Evolutionary conservation across 2,329 filamentous ascomycete genomes (phyloP).

Genomic region (Monosporascus ibericus): DNA sequence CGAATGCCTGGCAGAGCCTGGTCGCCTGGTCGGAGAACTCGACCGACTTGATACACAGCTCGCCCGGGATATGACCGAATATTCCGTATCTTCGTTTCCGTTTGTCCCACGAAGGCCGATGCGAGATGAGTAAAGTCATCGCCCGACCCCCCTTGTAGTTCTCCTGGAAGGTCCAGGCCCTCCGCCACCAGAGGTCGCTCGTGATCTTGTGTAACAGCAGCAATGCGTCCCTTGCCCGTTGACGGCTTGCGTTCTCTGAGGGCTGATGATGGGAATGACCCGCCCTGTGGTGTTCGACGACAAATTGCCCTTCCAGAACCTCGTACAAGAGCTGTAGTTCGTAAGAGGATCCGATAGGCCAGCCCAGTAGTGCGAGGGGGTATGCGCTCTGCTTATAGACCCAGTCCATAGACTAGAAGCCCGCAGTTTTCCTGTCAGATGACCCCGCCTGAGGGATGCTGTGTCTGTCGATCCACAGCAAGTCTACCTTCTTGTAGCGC

Average conservation of each 20-base stretch:
- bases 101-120: slow-evolving; percentile 10
- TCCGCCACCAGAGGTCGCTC: slow-evolving; percentile 21
- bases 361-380: slow-evolving; percentile 2
- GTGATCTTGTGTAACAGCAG: slow-evolving; percentile 6
- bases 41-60: slow-evolving; percentile 1
- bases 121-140: slow-evolving; percentile 23
- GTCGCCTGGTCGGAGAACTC: neutral
- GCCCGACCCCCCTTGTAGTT: slow-evolving; percentile 21
- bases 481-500: neutral
- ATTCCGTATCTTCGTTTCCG: slow-evolving; percentile 10
- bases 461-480: slow-evolving; percentile 8
- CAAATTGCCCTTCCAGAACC: neutral
- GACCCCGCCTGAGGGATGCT: slow-evolving; percentile 1
- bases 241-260: neutral
- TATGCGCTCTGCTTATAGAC: slow-evolving; percentile 4
- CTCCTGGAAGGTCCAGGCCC: slow-evolving; percentile 28
- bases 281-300: no score
- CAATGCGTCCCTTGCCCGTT: neutral
- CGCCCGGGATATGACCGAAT: slow-evolving; percentile 11
- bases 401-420: slow-evolving; percentile 4
- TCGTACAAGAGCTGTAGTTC: neutral
- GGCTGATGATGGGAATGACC: neutral
- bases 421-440: neutral
- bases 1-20: neutral
- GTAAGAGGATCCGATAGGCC: neutral